Evolutionary conservation across 2,329 filamentous ascomycete genomes (phyloP), one percentile per base, ranked within the genome.

Genomic region (Fragosphaeria purpurea): DNA sequence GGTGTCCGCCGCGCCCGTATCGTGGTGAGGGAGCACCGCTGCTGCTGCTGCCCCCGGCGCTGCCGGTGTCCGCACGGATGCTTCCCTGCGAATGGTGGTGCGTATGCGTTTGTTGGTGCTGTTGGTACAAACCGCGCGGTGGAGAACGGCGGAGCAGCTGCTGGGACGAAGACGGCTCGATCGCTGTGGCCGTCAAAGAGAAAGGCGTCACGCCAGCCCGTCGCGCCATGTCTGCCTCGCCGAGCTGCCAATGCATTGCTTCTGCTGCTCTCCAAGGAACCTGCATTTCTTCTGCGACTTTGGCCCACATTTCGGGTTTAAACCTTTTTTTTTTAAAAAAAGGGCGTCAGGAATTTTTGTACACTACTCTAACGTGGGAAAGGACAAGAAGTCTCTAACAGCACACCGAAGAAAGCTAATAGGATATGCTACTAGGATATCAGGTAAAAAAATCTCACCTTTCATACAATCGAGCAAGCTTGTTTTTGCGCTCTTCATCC

Each of bases 401-500:
- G 22, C 22, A 22, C 22, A 22, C 22, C 22, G 22, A 22, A 22
- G 22, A 22, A 22, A 22, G 22, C 22, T 22, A 22, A 22, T 22
- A 22, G 22, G 22, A 22, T 22, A 22, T 22, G 22, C 22, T 22
- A 22, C 22, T 22, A 22, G 22, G 22, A 22, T 22, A 22, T 22
- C 22, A 22, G 2, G 22, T 22, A 22, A 22, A 22, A 22, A 22
- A 22, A 22, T 47, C 77, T 60, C 77, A 96, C 91, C 93, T 87
- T 71, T 96, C 90, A 66, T 97, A 97, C 42, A 97, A 77, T 61
- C 90, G 79, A 39, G 91, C 91, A 47, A 97, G 82, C 71, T 95
- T 96, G 70, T 96, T 95, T 72, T 96, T 97, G 65, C 88, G 86
- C 67, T 97, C 91, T 63, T 97, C 93, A 62, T 96, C 89, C 90